Evolutionary conservation across 139 green algal genomes (phyloP), one percentile per base, ranked within the genome.

Genomic region (Microglena sp.): DNA sequence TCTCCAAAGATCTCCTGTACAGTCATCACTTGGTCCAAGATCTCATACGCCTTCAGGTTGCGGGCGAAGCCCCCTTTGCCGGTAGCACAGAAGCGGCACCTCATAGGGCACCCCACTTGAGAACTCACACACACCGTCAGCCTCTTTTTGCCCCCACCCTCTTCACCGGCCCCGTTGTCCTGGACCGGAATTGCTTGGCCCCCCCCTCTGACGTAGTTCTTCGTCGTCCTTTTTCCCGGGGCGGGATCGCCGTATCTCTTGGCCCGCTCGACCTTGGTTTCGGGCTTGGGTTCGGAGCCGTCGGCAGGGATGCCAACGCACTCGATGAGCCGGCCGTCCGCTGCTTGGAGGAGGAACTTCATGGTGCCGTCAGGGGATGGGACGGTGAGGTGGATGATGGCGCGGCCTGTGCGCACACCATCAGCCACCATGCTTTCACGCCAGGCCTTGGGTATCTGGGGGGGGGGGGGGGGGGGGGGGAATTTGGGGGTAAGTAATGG

Each of bases 61-160:
- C 94, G 81, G 0, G 90, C 85, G 76, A 97, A 99, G 67, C 92
- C 94, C 34, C 90, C 91, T 74, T 97, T 96, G 59, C 94, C 94
- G 6, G 94, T 99, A 3, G 90, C 91, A 71, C 94, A 99, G 80
- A 99, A 99, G 21, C 86, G 91, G 85, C 94, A 99, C 21, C 87
- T 69, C 92, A 99, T 93, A 24, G 92, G 85, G 73, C 93, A 97
- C n/a, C 92, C 90, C 3, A 98, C 90, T 86, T 95, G 79, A 50
- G 40, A 18, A 18, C 18, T 50, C 40, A 99, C 87, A 68, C 94
- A 99, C 34, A 87, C 91, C 4, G 94, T 99, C 15, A 99, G 84
- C 2, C 88, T 70, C 6, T 59, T 24, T 5, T 60, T 57, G 22
- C n/a, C 7, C 35, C 45, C 55, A 2, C 40, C n/a, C n/a, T 77